Base-by-base conservation (phyloP, 352 stramenopile species). In the Phytopythium litorale region DNA sequence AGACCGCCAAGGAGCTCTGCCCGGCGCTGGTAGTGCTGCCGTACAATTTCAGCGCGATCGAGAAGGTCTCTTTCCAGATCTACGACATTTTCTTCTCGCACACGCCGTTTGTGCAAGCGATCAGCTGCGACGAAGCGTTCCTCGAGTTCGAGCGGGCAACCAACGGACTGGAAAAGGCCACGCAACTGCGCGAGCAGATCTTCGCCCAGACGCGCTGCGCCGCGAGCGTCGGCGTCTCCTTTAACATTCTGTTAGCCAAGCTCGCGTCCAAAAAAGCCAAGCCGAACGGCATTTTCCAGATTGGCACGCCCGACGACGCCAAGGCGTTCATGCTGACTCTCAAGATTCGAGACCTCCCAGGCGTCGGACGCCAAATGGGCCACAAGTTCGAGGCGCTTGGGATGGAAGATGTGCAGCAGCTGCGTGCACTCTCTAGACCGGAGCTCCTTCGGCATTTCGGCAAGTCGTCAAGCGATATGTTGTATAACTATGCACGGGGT, bases 71-170 rank as follows among this genome's bases (percentile, higher is more conserved):
- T 19, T 88, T 91, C 35, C 83, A 97, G 67, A 93, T 98, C 46
- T 98, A 98, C 72, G 71, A 89, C 60, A 96, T 97, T 64, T 96
- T 91, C 64, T 94, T 97, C 62, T 77, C 78, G 1, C 81, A 85
- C 42, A 96, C 91, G 9, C 88, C 87, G 0, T 85, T 87, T 23
- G 91, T 98, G 16, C 92, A 98, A 73, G 81, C 91, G n/a, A 89
- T 98, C 21, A 98, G 92, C 38, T 98, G 96, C 64, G 96, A 99
- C 68, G 96, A 99, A 84, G 88, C 91, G 0, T 98, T 97, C 60
- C 67, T 99, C 28, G 93, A 98, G 71, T 89, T 92, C 71, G 76
- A 64, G 5, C 67, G 67, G 32, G 73, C 73, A 55, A 83, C 78
- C 1, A 68, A 92, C 58, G 84, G 81, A n/a, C 53, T 88, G 21